Percentiles rank a stretch among this genome's conserved stretches.
phyloP scores from a whole-genome alignment of 805 yeast species.

The Metschnikowia cerradonensis region DNA sequence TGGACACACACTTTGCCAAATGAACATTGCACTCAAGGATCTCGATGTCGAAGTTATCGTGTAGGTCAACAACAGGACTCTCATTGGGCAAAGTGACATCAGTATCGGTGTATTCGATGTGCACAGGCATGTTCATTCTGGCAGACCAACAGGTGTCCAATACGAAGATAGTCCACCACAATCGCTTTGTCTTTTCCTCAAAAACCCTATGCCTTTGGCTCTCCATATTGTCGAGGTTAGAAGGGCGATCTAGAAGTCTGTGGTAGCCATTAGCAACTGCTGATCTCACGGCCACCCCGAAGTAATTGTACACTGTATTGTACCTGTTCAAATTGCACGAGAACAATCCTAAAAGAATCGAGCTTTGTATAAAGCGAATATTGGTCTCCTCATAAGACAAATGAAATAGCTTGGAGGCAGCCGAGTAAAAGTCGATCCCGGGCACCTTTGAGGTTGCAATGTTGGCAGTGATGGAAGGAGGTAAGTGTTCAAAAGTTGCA shows the following conservation, averaged over 20 bases:
- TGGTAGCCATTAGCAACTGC: slow-evolving; percentile 38
- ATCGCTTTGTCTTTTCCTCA: slow-evolving; percentile 31
- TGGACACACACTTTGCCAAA: slow-evolving; percentile 35
- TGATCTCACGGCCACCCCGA: slow-evolving; percentile 37
- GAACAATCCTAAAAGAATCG: slow-evolving; percentile 32
- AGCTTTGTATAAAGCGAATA: slow-evolving; percentile 32
- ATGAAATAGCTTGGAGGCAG: slow-evolving; percentile 31
- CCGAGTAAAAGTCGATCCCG: slow-evolving; percentile 31
- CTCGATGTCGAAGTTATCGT: slow-evolving; percentile 28
- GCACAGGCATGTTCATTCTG: slow-evolving; percentile 36
- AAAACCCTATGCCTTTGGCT: slow-evolving; percentile 2
- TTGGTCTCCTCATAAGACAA: slow-evolving; percentile 29
- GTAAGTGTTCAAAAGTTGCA: slow-evolving; percentile 7
- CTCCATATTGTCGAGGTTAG: slow-evolving; percentile 1
- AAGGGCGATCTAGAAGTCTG: slow-evolving; percentile 22
- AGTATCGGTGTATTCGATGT: slow-evolving; percentile 40
- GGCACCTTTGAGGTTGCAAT: slow-evolving; percentile 21
- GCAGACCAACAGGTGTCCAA: slow-evolving; percentile 40
- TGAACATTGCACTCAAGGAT: slow-evolving; percentile 37
- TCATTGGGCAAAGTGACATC: slow-evolving; percentile 41
- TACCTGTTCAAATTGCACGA: slow-evolving; percentile 35
- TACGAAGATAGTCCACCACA: slow-evolving; percentile 42
- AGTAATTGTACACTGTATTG: slow-evolving; percentile 36
- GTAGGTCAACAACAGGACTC: slow-evolving; percentile 22
- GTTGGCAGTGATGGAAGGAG: slow-evolving; percentile 7